Conservation (phyloP, 176 grass and related monocot genomes). For the Oryza australiensis region DNA sequence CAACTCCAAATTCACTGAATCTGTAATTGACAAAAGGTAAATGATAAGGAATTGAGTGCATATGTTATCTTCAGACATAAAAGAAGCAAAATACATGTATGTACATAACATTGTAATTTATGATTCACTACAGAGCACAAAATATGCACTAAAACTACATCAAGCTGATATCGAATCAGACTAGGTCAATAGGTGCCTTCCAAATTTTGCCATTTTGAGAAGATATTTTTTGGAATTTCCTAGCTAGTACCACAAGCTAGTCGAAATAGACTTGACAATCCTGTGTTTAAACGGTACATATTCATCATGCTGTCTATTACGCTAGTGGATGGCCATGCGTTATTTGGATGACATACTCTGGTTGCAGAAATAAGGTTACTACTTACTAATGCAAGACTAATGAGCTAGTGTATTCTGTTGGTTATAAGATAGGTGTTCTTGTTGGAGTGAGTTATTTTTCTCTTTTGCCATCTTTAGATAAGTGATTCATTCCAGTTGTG, state of each 20-base stretch:
- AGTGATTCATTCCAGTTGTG: not conserved
- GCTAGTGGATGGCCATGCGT: not conserved
- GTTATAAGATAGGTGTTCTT: too few relatives aligned
- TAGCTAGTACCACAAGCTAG: too few relatives aligned
- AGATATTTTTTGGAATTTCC: not conserved
- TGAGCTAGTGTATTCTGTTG: not conserved
- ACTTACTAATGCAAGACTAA: not conserved
- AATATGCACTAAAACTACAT: too few relatives aligned
- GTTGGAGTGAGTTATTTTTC: not conserved
- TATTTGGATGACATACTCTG: not conserved
- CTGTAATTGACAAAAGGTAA: not conserved
- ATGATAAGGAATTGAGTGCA: not conserved
- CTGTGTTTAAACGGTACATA: not conserved
- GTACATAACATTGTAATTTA: not conserved
- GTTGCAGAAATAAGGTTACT: not conserved
- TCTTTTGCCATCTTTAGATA: not conserved
- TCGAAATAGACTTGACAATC: too few relatives aligned
- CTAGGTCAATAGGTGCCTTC: not conserved
- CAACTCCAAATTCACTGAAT: slow-evolving; percentile 60
- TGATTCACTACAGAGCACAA: not conserved
- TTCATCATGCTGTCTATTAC: not conserved
- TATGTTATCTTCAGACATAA: not conserved
- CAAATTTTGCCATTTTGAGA: not conserved
- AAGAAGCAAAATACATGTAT: not conserved
- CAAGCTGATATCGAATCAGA: not conserved